Evolutionary conservation across 768 basidiomycete species (phyloP), one percentile per base, ranked within the genome.

Genomic region (Hygrocybe punicea): DNA sequence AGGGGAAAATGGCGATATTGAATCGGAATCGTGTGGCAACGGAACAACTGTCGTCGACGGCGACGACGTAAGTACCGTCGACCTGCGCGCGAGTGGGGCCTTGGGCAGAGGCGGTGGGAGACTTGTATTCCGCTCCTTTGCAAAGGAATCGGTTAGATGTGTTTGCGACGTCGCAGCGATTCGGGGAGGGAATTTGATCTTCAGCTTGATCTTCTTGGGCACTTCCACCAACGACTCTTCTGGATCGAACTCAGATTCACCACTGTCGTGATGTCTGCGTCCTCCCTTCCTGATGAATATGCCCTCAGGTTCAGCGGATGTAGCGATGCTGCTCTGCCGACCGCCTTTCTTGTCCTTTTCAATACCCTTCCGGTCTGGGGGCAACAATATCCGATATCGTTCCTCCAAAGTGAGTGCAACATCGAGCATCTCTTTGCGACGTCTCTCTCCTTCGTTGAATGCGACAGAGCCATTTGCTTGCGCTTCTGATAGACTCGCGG

Each of bases 341-440:
- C 56, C 29, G 39, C 23, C 42, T 37, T 55, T 36, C 64, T 64
- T 23, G 58, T 21, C 64, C 69, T 56, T 71, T 74, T 71, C 69
- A 16, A 29, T 67, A 58, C 50, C 58, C 59, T 76, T 73, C 60
- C 78, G 74, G 55, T 88, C 86, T 3, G 86, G 81, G 14, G 89
- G 87, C 24, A 93, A 80, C 42, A 93, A 77, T n/a, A 81, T 76
- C 19, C 84, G 78, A 65, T 90, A 93, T 44, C 91, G 84, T 56
- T 83, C 82, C 63, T 91, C 90, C 51, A 93, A 69, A 19, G 69
- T 66, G 54, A 77, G 69, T 13, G 90, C 91, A 13, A 84, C 78
- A 51, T 84, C 82, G 6, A 93, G 76, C 86, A 93, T 90, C 70
- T 85, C 84, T 65, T 80, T 75, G 54, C 85, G 76, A 37, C 91